phyloP scores from a whole-genome alignment of 2,329 filamentous ascomycete species.

The Diaporthe aspalathi region DNA sequence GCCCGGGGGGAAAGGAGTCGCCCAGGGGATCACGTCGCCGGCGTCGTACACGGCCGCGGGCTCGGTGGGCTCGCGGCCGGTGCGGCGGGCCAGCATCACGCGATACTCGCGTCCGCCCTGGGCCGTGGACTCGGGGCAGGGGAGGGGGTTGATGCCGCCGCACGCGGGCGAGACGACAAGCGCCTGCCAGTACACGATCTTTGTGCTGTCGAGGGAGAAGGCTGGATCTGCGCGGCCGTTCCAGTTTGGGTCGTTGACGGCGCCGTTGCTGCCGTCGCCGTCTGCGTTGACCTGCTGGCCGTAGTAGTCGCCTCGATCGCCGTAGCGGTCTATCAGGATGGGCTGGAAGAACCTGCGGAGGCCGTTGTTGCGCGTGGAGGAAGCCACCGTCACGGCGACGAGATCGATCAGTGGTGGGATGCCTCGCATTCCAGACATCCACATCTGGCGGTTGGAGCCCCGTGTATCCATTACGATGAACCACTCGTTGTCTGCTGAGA shows the following conservation, averaged over 20 bases:
- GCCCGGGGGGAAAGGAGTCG: not conserved
- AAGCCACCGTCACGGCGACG: constrained; percentile 47
- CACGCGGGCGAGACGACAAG: constrained; percentile 54
- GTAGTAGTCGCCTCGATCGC: constrained; percentile 57
- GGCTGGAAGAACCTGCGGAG: constrained; percentile 59
- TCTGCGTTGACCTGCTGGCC: constrained; percentile 56
- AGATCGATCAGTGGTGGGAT: constrained; percentile 57
- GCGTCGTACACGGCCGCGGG: constrained; percentile 41
- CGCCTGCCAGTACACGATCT: constrained; percentile 56
- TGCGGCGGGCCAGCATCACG: constrained; percentile 55
- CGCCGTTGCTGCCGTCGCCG: constrained; percentile 49
- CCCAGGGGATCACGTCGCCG: constrained; percentile 49
- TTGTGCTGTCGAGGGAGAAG: constrained; percentile 55
- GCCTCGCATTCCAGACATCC: constrained; percentile 51
- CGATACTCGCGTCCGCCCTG: constrained; percentile 52
- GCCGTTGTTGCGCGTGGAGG: constrained; percentile 60
- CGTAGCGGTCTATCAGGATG: constrained; percentile 55
- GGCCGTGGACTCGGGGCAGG: constrained; percentile 52
- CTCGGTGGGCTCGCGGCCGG: constrained; percentile 44
- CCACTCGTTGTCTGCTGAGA: constrained; percentile 58
- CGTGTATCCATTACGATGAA: constrained; percentile 57
- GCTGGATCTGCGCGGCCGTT: constrained; percentile 59
- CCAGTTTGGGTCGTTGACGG: constrained; percentile 59
- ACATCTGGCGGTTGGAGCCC: constrained; percentile 54
- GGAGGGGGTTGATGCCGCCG: constrained; percentile 55